Base-by-base conservation (phyloP, 768 basidiomycete species). In the Coprinellus aureogranulatus region DNA sequence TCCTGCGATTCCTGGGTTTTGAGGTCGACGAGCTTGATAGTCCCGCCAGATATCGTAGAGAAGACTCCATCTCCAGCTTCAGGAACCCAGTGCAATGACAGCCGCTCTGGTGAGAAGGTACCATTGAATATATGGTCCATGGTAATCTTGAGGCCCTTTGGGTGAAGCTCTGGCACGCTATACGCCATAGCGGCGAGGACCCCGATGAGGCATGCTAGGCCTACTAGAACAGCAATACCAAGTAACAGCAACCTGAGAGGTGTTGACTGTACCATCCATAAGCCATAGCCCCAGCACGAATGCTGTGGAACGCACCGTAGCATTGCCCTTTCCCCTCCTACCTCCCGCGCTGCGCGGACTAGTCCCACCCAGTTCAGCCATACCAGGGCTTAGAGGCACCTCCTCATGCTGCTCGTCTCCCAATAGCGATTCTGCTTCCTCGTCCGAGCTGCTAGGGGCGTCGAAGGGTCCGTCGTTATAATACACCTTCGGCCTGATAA, bases 71-170 rank as follows among this genome's bases (percentile, higher is more conserved):
- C 97, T 0, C 92, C 93, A 63, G 95, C 97, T 97, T 55, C 42
- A 9, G 89, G 85, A 27, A 98, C 88, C 97, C 97, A 99, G 44
- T 85, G 78, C 31, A 99, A 68, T 22, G 64, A 64, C 48, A 78
- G 76, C 2, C 67, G 63, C 2, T 78, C 66, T 2, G 77, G 71
- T 16, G 31, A 59, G 67, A 98, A 98, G 1, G 95, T 98, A 3
- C 92, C 93, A 67, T 97, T 96, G 75, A 93, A 94, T 51, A 97
- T 71, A 68, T 94, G 89, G 67, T 98, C 92, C 81, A 98, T 85
- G 3, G 88, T 88, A 28, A 98, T 77, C 62, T 83, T 89, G 58
- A 77, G 77, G 77, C 1, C 91, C 89, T 22, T 46, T 14, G 16
- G 18, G 2, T 12, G 26, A 78, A 77, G 4, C 76, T 64, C 64